Conservation (phyloP, 2,329 filamentous ascomycete species). For the Aspergillus costaricaensis region DNA sequence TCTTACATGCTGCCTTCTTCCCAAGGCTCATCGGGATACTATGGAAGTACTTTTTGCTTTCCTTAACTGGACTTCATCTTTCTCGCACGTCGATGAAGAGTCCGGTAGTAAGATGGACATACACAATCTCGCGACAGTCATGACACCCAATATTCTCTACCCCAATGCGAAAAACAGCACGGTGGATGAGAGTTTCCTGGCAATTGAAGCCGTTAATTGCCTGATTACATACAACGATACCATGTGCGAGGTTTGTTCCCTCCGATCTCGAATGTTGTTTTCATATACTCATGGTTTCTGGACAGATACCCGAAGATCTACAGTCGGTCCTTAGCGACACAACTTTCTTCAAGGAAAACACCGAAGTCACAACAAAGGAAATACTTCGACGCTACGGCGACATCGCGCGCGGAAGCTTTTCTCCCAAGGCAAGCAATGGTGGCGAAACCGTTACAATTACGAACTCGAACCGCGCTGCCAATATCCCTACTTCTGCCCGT, state of each 20-base stretch:
- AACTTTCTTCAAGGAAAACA: slow-evolving; percentile 74
- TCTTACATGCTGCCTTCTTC: slow-evolving; percentile 85
- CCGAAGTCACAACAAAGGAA: slow-evolving; percentile 94
- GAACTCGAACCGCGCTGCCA: slow-evolving; percentile 42
- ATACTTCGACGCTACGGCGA: slow-evolving; percentile 93
- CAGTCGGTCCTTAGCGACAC: slow-evolving; percentile 83
- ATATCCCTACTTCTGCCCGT: slow-evolving; percentile 56
- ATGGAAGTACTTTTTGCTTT: slow-evolving; percentile 95
- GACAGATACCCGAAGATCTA: slow-evolving; percentile 87
- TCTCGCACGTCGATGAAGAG: slow-evolving; percentile 96
- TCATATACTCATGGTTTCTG: slow-evolving; percentile 10
- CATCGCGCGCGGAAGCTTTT: slow-evolving; percentile 66
- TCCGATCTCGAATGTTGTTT: slow-evolving; percentile 17
- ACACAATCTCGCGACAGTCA: slow-evolving; percentile 94
- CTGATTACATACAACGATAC: slow-evolving; percentile 92
- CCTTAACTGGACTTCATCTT: slow-evolving; percentile 95
- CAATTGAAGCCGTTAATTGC: slow-evolving; percentile 88
- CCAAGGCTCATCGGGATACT: slow-evolving; percentile 88
- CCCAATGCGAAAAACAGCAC: slow-evolving; percentile 68
- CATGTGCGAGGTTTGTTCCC: slow-evolving; percentile 82
- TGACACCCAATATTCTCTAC: slow-evolving; percentile 91
- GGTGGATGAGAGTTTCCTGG: slow-evolving; percentile 86
- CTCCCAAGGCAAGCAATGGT: slow-evolving; percentile 55
- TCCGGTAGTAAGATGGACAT: slow-evolving; percentile 98
- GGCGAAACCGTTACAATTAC: slow-evolving; percentile 55